Base-by-base conservation (phyloP, 192 early-diverging fungal genomes). In the Backusella tuberculispora region DNA sequence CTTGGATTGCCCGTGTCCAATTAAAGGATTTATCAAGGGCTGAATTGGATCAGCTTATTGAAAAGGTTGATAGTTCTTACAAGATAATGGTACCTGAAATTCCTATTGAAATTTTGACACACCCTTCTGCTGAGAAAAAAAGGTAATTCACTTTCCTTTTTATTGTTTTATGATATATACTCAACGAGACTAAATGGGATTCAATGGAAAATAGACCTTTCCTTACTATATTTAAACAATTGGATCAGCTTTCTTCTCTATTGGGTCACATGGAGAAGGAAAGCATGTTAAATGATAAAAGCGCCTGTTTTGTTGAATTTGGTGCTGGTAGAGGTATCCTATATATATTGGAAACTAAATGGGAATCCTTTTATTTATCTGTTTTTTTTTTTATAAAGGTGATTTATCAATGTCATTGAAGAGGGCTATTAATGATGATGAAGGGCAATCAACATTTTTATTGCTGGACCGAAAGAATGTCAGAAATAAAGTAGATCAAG, bases 401-500 rank as follows among this genome's bases (percentile, higher is more conserved):
- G 88, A 87, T 67, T 65, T 89, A 14, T 87, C 88, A 2, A 76
- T 80, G 41, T 82, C 83, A 38, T 50, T 85, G 41, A 86, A 86
- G 44, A 65, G 76, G 4, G 89, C 89, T 21, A 56, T 88, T 60
- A 17, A 69, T 12, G 81, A 80, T 14, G 75, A 78, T 21, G 41
- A 79, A 6, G 81, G 83, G 14, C 68, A 74, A 5, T 76, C 77
- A 34, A 83, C 81, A 26, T 92, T 86, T 75, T 66, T 95, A 26
- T 81, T 96, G 37, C 80, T 97, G 5, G 95, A 97, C 78, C 88
- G 95, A 15, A 89, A 89, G 14, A 92, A 87, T 74, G 91, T 91
- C 26, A 87, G 94, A n/a, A 83, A 88, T 40, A 95, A 96, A 85
- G 87, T 88, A 50, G 88, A 89, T 75, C 76, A 66, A 19, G 60